A percentile compares a stretch with the other conserved stretches of the same genome.
Conservation (phyloP, 2,329 filamentous ascomycete genomes). For the Paracorniculantispora psalliotae region DNA sequence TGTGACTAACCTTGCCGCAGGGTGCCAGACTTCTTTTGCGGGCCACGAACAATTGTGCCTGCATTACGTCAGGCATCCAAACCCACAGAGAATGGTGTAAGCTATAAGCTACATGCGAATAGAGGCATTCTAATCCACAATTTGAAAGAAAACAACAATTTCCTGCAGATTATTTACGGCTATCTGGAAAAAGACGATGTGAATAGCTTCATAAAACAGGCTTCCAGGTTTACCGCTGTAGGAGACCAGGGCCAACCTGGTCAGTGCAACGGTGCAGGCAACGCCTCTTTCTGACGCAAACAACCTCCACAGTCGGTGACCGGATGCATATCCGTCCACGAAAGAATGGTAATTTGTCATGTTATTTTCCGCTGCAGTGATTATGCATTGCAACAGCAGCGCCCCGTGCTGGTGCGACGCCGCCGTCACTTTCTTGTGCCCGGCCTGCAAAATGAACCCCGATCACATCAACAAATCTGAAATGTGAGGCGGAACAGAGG, state of each 20-base stretch:
- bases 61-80: constrained; percentile 9
- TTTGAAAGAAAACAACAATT: not conserved
- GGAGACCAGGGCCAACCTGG: not conserved
- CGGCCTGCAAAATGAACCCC: not conserved
- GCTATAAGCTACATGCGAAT: not conserved
- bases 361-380: not conserved
- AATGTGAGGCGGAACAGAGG: not conserved
- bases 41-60: not conserved
- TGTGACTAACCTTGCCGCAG: not conserved
- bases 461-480: not conserved
- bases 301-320: not conserved
- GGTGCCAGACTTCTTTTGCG: not conserved
- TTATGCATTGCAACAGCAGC: not conserved
- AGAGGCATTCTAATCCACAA: not conserved
- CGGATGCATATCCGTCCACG: not conserved
- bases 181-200: not conserved
- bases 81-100: not conserved
- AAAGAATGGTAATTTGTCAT: not conserved
- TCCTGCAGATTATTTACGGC: not conserved
- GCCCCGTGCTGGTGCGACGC: not conserved
- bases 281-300: not conserved
- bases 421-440: not conserved
- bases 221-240: not conserved
- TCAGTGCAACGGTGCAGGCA: not conserved
- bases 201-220: not conserved